phyloP scores from a whole-genome alignment of 257 asterid species.

The Cordia subcordata region DNA sequence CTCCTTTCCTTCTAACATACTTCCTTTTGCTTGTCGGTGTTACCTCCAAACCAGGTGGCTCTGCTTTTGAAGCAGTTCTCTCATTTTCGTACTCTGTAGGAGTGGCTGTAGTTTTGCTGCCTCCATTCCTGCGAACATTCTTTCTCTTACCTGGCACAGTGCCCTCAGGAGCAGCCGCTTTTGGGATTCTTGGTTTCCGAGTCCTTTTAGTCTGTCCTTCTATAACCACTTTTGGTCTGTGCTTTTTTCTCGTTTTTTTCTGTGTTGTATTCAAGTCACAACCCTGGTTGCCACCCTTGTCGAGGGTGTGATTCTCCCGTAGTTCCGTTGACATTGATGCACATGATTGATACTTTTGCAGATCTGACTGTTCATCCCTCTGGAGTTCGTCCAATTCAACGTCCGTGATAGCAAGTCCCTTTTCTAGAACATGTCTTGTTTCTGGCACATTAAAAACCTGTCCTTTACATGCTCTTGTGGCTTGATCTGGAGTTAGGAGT shows the following conservation, averaged over 20 bases:
- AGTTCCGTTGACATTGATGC: slow-evolving; percentile 29
- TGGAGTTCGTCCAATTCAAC: slow-evolving; percentile 30
- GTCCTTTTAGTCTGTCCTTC: slow-evolving; percentile 55
- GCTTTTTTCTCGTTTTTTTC: slow-evolving; percentile 68
- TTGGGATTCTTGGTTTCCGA: slow-evolving; percentile 34
- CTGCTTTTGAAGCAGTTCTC: slow-evolving; percentile 21
- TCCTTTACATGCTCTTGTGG: slow-evolving; percentile 21
- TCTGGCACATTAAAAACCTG: slow-evolving; percentile 22
- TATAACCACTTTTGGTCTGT: slow-evolving; percentile 85
- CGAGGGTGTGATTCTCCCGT: slow-evolving; percentile 83
- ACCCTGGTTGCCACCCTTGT: slow-evolving; percentile 53
- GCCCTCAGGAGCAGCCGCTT: slow-evolving; percentile 29
- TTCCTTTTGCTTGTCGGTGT: slow-evolving; percentile 35
- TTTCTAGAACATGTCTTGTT: slow-evolving; percentile 18
- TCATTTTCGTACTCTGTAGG: slow-evolving; percentile 27
- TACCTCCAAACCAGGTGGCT: slow-evolving; percentile 21
- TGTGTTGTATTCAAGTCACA: slow-evolving; percentile 55
- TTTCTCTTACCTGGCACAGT: slow-evolving; percentile 35
- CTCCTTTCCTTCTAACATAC: slow-evolving; percentile 29
- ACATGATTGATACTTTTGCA: slow-evolving; percentile 22
- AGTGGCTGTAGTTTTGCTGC: slow-evolving; percentile 16
- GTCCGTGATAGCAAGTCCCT: slow-evolving; percentile 8
- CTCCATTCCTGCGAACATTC: slow-evolving; percentile 40
- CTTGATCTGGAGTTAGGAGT: slow-evolving; percentile 63
- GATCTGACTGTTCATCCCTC: slow-evolving; percentile 25